These are phyloP conservation scores for Alternaria sp. DNA, from an alignment of 2,329 filamentous ascomycete genomes.

Conservation along the genomic window DNA sequence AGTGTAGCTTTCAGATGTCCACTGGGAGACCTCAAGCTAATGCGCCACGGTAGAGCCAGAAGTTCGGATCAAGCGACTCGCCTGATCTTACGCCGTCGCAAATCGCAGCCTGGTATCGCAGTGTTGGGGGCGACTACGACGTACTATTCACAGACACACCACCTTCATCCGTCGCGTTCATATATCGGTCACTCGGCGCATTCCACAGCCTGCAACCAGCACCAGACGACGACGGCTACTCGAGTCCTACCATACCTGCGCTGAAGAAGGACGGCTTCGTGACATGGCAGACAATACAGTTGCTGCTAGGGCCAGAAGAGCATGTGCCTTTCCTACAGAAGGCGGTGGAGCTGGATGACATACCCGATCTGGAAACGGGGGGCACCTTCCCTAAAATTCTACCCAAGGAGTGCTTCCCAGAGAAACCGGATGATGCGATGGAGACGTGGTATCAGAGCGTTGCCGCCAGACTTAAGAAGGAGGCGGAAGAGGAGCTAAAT, in stretches of 20 bases:
- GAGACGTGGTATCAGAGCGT: slow-evolving; percentile 85
- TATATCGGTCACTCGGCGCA: slow-evolving; percentile 90
- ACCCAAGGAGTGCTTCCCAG: slow-evolving; percentile 74
- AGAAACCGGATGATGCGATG: slow-evolving; percentile 77
- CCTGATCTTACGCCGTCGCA: slow-evolving; percentile 57
- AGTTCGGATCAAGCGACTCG: slow-evolving; percentile 53
- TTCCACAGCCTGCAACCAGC: slow-evolving; percentile 84
- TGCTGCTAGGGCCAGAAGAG: slow-evolving; percentile 84
- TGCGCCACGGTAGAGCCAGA: slow-evolving; percentile 43
- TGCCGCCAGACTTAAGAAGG: slow-evolving; percentile 70
- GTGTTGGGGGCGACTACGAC: slow-evolving; percentile 56
- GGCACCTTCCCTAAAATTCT: slow-evolving; percentile 64
- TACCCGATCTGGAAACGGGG: slow-evolving; percentile 73
- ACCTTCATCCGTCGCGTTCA: slow-evolving; percentile 79
- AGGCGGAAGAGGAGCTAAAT: slow-evolving; percentile 56
- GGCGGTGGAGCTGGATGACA: slow-evolving; percentile 77
- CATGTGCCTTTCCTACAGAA: slow-evolving; percentile 84
- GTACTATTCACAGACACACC: slow-evolving; percentile 78
- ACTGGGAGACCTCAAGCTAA: slow-evolving; percentile 10
- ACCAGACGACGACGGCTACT: slow-evolving; percentile 68
- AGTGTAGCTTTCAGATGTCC: background rate
- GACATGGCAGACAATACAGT: slow-evolving; percentile 91
- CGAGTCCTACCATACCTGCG: slow-evolving; percentile 78
- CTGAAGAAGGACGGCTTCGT: slow-evolving; percentile 85
- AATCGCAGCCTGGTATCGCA: slow-evolving; percentile 58